phyloP scores from a whole-genome alignment of 345 rosid species.

The Citrus sp. region DNA sequence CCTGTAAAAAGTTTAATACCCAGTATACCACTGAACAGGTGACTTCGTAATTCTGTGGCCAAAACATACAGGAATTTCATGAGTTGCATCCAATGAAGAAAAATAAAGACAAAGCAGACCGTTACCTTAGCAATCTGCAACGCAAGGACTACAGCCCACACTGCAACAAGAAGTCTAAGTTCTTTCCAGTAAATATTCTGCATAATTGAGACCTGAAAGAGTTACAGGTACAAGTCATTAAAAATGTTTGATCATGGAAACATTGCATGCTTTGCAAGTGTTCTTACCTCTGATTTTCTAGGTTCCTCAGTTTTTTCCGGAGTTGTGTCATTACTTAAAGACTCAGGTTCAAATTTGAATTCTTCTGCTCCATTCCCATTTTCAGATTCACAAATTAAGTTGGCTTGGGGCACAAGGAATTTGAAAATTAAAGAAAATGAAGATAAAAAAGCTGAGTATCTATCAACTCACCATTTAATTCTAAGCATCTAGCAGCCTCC shows the following conservation, averaged over 20 bases:
- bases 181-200: conserved; percentile 47
- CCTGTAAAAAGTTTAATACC: conserved; percentile 41
- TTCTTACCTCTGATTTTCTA: conserved; percentile 22
- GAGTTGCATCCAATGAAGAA: conserved; percentile 5
- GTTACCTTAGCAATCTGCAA: conserved; percentile 43
- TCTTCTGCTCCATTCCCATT: conserved; percentile 19
- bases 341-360: conserved; percentile 20
- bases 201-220: conserved; percentile 34
- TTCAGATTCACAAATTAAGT: conserved; percentile 15
- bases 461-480: conserved; percentile 23
- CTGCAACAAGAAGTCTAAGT: conserved; percentile 36
- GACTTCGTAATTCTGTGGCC: conserved; percentile 29
- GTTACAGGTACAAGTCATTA: neutral
- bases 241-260: neutral
- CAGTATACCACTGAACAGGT: conserved; percentile 44
- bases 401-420: neutral
- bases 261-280: neutral
- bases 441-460: neutral
- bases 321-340: neutral
- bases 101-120: neutral
- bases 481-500: conserved; percentile 29
- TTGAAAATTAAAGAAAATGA: neutral
- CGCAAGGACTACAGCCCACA: conserved; percentile 39
- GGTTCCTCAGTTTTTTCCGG: conserved; percentile 12
- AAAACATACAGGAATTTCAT: conserved; percentile 1